These are phyloP conservation scores for Bassia scoparia DNA, from an alignment of 148 eudicot species.

Conservation along the genomic window DNA sequence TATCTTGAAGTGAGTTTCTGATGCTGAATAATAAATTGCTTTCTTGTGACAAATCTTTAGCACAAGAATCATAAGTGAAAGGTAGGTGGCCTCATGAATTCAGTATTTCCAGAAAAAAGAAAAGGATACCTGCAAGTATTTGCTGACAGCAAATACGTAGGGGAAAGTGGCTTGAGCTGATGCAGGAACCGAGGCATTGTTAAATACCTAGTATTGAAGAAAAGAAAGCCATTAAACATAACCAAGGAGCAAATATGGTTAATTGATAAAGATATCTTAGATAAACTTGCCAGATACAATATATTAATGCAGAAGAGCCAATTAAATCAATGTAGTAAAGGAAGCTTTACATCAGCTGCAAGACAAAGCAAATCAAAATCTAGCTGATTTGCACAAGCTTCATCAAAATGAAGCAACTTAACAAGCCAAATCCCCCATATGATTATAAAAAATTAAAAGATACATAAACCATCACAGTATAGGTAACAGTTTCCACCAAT, in stretches of 20 bases:
- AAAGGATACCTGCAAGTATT: conserved; percentile 87
- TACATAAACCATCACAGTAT: neutral
- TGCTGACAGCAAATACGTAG: conserved; percentile 80
- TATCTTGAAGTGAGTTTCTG: neutral
- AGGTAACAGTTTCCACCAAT: neutral
- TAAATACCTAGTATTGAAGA: conserved; percentile 45
- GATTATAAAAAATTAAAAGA: neutral
- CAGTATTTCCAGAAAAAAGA: neutral
- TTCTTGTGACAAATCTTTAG: neutral
- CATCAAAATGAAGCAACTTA: neutral
- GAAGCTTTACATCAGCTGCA: neutral
- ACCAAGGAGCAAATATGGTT: neutral
- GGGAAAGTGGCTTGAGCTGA: conserved; percentile 89
- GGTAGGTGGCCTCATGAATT: neutral
- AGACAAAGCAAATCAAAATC: neutral
- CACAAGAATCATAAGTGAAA: neutral
- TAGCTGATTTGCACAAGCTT: neutral
- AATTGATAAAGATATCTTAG: neutral
- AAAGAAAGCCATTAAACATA: neutral
- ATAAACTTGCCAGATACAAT: neutral
- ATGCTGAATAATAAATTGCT: neutral
- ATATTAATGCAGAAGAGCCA: neutral
- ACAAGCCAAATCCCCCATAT: neutral
- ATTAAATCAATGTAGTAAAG: neutral
- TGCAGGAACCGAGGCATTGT: conserved; percentile 80